A percentile compares a stretch with the other conserved stretches of the same genome.
These are phyloP conservation scores for Arthrobotrys conoides DNA, from an alignment of 2,329 filamentous ascomycete genomes.

Conservation along the genomic window DNA sequence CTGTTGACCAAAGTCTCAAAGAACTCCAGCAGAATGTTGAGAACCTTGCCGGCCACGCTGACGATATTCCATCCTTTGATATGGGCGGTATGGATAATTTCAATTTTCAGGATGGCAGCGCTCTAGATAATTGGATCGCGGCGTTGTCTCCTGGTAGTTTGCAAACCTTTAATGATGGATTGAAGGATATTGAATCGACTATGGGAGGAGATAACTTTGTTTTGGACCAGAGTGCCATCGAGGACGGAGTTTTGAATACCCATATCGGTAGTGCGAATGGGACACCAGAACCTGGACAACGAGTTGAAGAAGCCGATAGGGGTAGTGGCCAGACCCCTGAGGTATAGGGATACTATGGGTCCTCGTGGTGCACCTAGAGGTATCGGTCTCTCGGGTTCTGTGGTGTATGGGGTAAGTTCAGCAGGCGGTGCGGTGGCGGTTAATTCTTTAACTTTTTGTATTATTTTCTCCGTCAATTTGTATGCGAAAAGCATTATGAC, in stretches of 20 bases:
- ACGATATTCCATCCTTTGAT: conserved; percentile 31
- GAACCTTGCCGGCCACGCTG: conserved; percentile 39
- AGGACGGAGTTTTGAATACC: conserved; percentile 51
- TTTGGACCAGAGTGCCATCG: conserved; percentile 41
- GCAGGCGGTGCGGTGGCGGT: neutral
- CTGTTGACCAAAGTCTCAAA: conserved; percentile 48
- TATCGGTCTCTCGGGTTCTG: neutral
- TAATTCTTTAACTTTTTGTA: conserved; percentile 6
- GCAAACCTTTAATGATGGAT: conserved; percentile 42
- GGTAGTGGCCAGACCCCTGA: conserved; percentile 38
- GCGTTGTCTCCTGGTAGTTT: conserved; percentile 50
- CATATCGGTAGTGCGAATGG: conserved; percentile 56
- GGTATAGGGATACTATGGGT: conserved; percentile 41
- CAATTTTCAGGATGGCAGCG: conserved; percentile 35
- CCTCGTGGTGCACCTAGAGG: conserved; percentile 16
- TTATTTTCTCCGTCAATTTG: conserved; percentile 7
- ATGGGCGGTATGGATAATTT: conserved; percentile 40
- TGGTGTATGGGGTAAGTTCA: neutral
- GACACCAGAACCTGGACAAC: conserved; percentile 43
- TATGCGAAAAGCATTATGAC: conserved; percentile 2
- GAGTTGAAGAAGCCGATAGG: conserved; percentile 27
- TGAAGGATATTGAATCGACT: conserved; percentile 42
- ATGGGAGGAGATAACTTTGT: conserved; percentile 33
- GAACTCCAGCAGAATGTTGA: conserved; percentile 55
- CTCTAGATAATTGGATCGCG: conserved; percentile 52